Evolutionary conservation across 306 rosid species (phyloP), one percentile per base, ranked within the genome.

Genomic region (Parietaria judaica): DNA sequence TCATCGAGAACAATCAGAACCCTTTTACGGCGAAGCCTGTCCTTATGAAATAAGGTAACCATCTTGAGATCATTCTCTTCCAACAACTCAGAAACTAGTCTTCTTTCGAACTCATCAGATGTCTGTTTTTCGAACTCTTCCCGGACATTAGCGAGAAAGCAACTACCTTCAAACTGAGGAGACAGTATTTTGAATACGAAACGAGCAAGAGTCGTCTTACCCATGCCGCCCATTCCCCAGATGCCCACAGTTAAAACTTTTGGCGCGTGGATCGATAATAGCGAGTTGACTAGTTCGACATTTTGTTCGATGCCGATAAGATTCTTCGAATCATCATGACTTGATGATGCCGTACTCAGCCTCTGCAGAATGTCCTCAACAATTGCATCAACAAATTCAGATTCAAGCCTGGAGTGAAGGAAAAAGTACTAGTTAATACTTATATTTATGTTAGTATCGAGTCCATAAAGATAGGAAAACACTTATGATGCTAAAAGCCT

Each of bases 211-310:
- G 67, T 69, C 11, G 73, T 61, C 54, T 69, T 69, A 0, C 74
- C 74, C 17, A 69, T 61, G 6, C 74, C 74, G 1, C 62, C 68
- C 62, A 54, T 61, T 4, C 73, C 73, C 73, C 67, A 61, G 51
- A 69, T 69, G 41, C 67, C 73, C 55, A 34, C 56, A 14, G 61
- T n/a, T 0, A 69, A 17, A 0, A 57, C 43, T 5, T 38, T 14
- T 77, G 75, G 64, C 53, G 64, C 52, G 6, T 50, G 39, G 6
- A 61, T 45, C 0, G 41, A 44, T 12, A 61, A 11, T 23, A 54
- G 52, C 14, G 15, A 41, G 2, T 69, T 58, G 7, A 69, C 8
- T 54, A 45, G 6, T 14, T 69, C 16, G 6, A 69, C 14, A 7
- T 63, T 54, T 16, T 14, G 3, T 11, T 31, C 44, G 17, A 69